These are phyloP conservation scores for Gymnopus androsaceus DNA, from an alignment of 1,284 basidiomycete species.

Conservation along the genomic window DNA sequence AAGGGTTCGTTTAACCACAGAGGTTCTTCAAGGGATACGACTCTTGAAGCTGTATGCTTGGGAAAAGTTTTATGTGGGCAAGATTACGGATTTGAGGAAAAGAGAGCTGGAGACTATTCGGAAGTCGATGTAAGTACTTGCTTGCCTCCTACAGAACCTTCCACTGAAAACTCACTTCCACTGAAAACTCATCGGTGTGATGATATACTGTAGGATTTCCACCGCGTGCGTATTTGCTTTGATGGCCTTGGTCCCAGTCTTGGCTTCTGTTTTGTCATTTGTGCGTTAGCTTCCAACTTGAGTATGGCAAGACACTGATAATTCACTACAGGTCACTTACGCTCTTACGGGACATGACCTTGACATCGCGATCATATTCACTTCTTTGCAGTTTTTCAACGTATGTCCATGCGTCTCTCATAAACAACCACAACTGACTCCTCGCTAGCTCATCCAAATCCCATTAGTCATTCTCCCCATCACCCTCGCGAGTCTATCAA, in stretches of 20 bases:
- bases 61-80: conserved; percentile 49
- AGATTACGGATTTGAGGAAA: conserved; percentile 41
- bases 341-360: conserved; percentile 51
- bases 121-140: conserved; percentile 37
- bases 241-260: conserved; percentile 50
- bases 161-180: not conserved
- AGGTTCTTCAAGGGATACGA: conserved; percentile 49
- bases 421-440: not conserved
- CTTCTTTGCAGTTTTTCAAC: conserved; percentile 61
- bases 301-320: not conserved
- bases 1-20: conserved; percentile 50
- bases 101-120: conserved; percentile 43
- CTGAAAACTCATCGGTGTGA: conserved; percentile 22
- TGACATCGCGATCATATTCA: conserved; percentile 60
- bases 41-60: conserved; percentile 47
- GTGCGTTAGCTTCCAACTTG: conserved; percentile 27
- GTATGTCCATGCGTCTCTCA: conserved; percentile 33
- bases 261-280: conserved; percentile 63
- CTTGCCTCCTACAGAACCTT: too few relatives aligned
- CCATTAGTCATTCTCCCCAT: conserved; percentile 42
- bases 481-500: conserved; percentile 39
- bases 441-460: conserved; percentile 50
- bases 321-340: conserved; percentile 50
- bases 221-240: conserved; percentile 31
- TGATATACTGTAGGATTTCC: conserved; percentile 16